phyloP scores from a whole-genome alignment of 1,284 basidiomycete genomes.

The Moesziomyces sp. region DNA sequence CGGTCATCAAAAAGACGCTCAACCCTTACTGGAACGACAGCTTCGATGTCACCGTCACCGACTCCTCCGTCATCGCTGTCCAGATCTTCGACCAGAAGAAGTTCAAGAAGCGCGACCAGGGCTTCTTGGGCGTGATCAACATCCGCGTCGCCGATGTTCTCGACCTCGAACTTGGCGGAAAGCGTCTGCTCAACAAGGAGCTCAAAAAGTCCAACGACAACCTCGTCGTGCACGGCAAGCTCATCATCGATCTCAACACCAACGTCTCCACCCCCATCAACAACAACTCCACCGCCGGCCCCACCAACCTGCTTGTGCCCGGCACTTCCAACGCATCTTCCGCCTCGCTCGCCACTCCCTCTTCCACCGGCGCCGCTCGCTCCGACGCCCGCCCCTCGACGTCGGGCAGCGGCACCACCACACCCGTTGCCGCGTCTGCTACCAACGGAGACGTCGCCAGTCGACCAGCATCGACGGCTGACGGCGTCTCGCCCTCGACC shows the following conservation, averaged over 20 bases:
- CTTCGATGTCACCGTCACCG: constrained; percentile 76
- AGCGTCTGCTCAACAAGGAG: constrained; percentile 74
- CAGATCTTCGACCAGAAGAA: constrained; percentile 98
- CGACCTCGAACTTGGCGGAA: constrained; percentile 86
- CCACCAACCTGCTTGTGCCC: constrained; percentile 47
- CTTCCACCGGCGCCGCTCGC: constrained; percentile 21
- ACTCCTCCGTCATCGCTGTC: constrained; percentile 88
- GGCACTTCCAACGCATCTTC: constrained; percentile 55
- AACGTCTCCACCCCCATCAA: constrained; percentile 63
- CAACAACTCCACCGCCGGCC: constrained; percentile 57
- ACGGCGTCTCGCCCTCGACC: constrained; percentile 20
- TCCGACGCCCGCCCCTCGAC: constrained; percentile 34
- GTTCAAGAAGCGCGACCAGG: constrained; percentile 94
- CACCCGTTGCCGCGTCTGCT: constrained; percentile 22
- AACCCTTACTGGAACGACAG: constrained; percentile 68
- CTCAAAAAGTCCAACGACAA: constrained; percentile 67
- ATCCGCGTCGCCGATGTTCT: constrained; percentile 88
- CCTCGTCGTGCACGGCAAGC: constrained; percentile 67
- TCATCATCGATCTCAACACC: constrained; percentile 67
- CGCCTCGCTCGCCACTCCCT: constrained; percentile 48
- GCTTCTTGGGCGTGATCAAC: constrained; percentile 93
- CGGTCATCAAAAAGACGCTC: constrained; percentile 67
- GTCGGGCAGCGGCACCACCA: constrained; percentile 30
- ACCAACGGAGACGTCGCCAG: constrained; percentile 24
- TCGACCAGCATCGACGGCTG: constrained; percentile 34